Conservation (phyloP, 2,329 filamentous ascomycete genomes). For the Ophiocordyceps camponoti-saundersi region DNA sequence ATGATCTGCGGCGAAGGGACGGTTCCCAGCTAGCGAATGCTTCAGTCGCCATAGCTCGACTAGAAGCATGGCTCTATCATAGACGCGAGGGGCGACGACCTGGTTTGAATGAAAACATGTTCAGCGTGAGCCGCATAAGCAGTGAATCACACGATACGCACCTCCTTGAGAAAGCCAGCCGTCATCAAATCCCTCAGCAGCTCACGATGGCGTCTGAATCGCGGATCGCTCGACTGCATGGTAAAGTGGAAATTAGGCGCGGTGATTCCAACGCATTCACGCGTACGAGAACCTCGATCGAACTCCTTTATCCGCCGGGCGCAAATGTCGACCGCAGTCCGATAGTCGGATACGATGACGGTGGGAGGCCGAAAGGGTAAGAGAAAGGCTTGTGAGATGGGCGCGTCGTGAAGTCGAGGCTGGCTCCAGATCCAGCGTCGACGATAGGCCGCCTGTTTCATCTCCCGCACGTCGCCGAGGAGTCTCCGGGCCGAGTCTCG, state of each 20-base stretch:
- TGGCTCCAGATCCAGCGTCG: conserved; percentile 11
- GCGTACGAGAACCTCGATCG: conserved; percentile 11
- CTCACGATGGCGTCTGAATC: conserved; percentile 14
- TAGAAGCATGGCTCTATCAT: conserved; percentile 12
- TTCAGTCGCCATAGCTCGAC: conserved; percentile 18
- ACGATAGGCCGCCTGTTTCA: conserved; percentile 6
- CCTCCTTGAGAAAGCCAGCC: conserved; percentile 12
- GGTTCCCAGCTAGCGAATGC: conserved; percentile 7
- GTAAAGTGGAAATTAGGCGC: conserved; percentile 15
- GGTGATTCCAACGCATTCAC: conserved; percentile 8
- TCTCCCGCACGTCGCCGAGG: conserved; percentile 8
- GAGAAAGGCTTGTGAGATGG: conserved; percentile 17
- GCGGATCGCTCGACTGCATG: conserved; percentile 14
- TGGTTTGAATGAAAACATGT: too few relatives aligned
- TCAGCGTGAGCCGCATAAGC: too few relatives aligned
- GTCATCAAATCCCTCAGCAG: conserved; percentile 20
- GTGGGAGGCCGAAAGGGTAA: conserved; percentile 13
- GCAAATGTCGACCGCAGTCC: conserved; percentile 15
- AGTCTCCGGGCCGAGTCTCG: conserved; percentile 4
- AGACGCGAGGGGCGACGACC: conserved; percentile 18
- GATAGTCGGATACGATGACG: conserved; percentile 15
- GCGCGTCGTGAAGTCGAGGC: conserved; percentile 8
- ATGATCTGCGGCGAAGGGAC: conserved; percentile 13
- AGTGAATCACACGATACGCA: neutral
- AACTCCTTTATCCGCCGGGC: conserved; percentile 15